These are phyloP conservation scores for Aureobasidium pullulans DNA, from an alignment of 2,329 filamentous ascomycete genomes.

Conservation along the genomic window DNA sequence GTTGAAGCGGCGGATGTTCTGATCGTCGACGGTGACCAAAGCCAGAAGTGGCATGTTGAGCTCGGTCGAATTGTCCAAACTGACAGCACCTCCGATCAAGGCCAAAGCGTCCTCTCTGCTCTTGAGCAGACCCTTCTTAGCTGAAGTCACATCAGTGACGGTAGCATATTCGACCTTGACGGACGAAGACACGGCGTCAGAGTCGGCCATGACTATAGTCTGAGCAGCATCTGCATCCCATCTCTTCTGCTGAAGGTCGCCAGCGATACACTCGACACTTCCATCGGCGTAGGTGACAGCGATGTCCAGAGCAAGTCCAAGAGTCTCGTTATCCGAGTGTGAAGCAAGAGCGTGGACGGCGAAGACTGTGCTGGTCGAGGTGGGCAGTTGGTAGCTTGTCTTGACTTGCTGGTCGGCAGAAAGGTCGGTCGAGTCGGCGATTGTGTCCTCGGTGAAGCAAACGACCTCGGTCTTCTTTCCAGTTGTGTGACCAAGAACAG, in stretches of 20 bases:
- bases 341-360: constrained; percentile 28
- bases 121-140: constrained; percentile 36
- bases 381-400: constrained; percentile 11
- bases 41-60: constrained; percentile 31
- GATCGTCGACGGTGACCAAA: constrained; percentile 21
- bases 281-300: constrained; percentile 25
- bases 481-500: constrained; percentile 23
- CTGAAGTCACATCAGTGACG: constrained; percentile 28
- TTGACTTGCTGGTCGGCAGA: constrained; percentile 23
- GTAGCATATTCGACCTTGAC: constrained; percentile 20
- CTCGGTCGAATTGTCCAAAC: constrained; percentile 23
- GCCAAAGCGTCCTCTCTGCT: constrained; percentile 38
- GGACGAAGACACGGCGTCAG: neutral
- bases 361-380: constrained; percentile 27
- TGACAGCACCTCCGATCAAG: constrained; percentile 26
- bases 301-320: constrained; percentile 16
- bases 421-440: constrained; percentile 23
- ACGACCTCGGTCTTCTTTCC: constrained; percentile 43
- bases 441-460: constrained; percentile 46
- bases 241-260: constrained; percentile 21
- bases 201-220: neutral
- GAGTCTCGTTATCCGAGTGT: constrained; percentile 5
- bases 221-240: constrained; percentile 17
- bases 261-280: constrained; percentile 24
- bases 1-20: constrained; percentile 3